These are phyloP conservation scores for Phytopythium oedochilum DNA, from an alignment of 352 stramenopile genomes.

Conservation along the genomic window DNA sequence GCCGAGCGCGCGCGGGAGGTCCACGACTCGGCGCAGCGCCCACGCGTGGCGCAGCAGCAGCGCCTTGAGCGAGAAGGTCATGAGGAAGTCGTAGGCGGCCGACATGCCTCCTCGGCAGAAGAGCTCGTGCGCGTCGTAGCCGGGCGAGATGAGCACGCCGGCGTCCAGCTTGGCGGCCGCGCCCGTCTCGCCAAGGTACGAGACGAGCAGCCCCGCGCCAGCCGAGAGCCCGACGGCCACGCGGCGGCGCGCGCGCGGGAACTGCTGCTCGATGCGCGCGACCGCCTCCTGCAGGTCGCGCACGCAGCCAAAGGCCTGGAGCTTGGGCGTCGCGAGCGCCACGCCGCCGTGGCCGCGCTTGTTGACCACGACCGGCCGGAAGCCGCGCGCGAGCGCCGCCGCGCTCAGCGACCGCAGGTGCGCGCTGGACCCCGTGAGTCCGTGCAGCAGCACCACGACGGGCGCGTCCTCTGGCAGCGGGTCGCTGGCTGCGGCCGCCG, in stretches of 20 bases:
- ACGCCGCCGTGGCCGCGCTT: constrained; percentile 44
- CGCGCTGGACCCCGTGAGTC: constrained; percentile 32
- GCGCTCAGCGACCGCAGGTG: constrained; percentile 29
- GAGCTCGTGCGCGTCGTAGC: constrained; percentile 31
- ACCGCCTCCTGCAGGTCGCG: constrained; percentile 29
- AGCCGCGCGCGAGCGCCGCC: constrained; percentile 28
- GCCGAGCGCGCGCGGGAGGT: constrained; percentile 19
- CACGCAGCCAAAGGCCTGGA: constrained; percentile 39
- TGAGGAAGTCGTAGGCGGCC: constrained; percentile 30
- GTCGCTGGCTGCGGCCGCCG: neutral
- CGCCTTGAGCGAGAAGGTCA: constrained; percentile 37
- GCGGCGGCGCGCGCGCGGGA: constrained; percentile 19
- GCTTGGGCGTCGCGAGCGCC: constrained; percentile 22
- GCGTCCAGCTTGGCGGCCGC: constrained; percentile 17
- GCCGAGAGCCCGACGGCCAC: constrained; percentile 31
- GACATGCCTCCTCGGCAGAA: constrained; percentile 32
- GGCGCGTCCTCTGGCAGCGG: constrained; percentile 14
- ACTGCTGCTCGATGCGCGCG: constrained; percentile 15
- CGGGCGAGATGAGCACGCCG: constrained; percentile 30
- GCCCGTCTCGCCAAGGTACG: constrained; percentile 39
- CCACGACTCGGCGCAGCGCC: constrained; percentile 15
- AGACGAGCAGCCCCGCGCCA: constrained; percentile 26
- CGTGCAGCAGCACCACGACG: constrained; percentile 32
- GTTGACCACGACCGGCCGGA: constrained; percentile 48
- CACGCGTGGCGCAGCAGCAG: constrained; percentile 23